Evolutionary conservation across 1,139 yeast species (phyloP), one percentile per base, ranked within the genome.

Genomic region (Citeromyces hawaiiensis): DNA sequence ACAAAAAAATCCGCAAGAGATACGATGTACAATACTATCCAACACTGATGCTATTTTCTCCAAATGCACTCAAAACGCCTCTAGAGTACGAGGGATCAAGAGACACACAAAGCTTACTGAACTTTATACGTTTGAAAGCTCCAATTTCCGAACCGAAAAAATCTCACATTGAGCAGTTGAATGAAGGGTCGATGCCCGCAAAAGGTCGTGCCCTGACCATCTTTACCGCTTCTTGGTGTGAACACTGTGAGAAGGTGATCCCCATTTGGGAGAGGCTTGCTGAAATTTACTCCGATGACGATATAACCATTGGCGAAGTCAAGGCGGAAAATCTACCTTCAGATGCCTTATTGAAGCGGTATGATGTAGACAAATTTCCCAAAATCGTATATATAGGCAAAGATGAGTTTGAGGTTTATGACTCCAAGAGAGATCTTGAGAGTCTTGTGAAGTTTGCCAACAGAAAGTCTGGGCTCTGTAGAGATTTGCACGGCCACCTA

Each of bases 21-120:
- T 79, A 71, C 55, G 68, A 68, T 13, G 61, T 77, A 37, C 64
- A 68, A 39, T 83, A 83, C 13, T 83, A 65, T 52, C 94, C 94
- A 5, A 75, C 83, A 25, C 52, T 83, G 46, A 66, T 66, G 48
- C 62, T 76, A 49, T 72, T 79, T 51, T 66, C 68, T 44, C 75
- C 74, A 17, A 63, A 64, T 23, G 69, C 67, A 38, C 52, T 47
- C 4, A 39, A 46, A n/a, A 44, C 63, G 25, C 77, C 77, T 6
- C 52, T 71, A 30, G 71, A 64, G 35, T 75, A 58, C 48, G 60
- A 59, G 36, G 81, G 80, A 3, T 49, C 54, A 27, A 59, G 81
- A 47, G 75, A 69, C 43, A 50, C 63, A 23, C 66, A 64, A 23
- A 49, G 65, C 14, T 61, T 75, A 37, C 54, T 64, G 41, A 70